Percentiles rank a stretch among this genome's conserved stretches.
These are phyloP conservation scores for Dryadomyces quercivorus DNA, from an alignment of 2,329 filamentous ascomycete species.

Conservation along the genomic window DNA sequence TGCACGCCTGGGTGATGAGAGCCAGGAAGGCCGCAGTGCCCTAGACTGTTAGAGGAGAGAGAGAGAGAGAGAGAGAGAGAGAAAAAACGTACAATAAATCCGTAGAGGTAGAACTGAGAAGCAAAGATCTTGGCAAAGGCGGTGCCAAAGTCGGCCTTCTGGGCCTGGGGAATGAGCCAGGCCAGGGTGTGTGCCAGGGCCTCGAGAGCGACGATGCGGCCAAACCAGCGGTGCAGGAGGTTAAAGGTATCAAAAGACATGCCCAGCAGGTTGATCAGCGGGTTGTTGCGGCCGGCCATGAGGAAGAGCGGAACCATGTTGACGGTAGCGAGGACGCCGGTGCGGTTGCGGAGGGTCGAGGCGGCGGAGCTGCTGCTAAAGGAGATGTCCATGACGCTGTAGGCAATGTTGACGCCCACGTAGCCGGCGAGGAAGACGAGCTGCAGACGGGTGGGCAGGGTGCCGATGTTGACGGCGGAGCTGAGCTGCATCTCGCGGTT, in stretches of 20 bases:
- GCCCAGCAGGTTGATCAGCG: conserved; percentile 56
- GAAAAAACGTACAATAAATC: conserved; percentile 52
- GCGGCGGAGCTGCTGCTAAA: conserved; percentile 36
- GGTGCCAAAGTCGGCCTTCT: conserved; percentile 33
- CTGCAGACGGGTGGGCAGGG: conserved; percentile 69
- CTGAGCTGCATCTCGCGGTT: conserved; percentile 58
- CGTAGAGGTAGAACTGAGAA: conserved; percentile 40
- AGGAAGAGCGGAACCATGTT: conserved; percentile 72
- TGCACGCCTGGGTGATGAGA: conserved; percentile 57
- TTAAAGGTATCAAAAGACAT: conserved; percentile 79
- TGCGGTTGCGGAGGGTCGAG: conserved; percentile 50
- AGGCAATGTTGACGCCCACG: conserved; percentile 61
- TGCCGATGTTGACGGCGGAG: conserved; percentile 49
- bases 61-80: not conserved
- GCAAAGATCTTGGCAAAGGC: conserved; percentile 25
- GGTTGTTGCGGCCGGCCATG: conserved; percentile 66
- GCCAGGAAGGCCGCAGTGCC: conserved; percentile 47
- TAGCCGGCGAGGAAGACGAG: conserved; percentile 56
- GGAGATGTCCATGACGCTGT: conserved; percentile 57
- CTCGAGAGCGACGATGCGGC: conserved; percentile 62
- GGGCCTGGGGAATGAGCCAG: conserved; percentile 35
- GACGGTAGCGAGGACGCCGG: conserved; percentile 56
- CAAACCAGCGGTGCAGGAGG: conserved; percentile 68
- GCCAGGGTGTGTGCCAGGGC: conserved; percentile 52
- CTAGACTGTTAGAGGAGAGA: conserved; percentile 20